phyloP scores from a whole-genome alignment of 768 basidiomycete genomes.

The Russula virescens region DNA sequence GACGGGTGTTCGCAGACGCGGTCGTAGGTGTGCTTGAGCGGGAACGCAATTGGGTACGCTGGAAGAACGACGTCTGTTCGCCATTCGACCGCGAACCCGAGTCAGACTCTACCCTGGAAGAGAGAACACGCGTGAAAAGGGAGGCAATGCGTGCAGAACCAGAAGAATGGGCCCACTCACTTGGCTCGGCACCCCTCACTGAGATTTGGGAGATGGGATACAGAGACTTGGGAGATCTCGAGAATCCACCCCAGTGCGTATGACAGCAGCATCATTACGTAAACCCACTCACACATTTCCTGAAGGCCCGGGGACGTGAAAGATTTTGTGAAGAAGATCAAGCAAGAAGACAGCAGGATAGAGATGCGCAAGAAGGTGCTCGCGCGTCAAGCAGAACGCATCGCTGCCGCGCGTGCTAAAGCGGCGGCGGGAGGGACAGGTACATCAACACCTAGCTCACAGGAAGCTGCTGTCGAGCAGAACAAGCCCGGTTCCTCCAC shows the following conservation, averaged over 20 bases:
- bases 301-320: slow-evolving; percentile 65
- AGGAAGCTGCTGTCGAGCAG: slow-evolving; percentile 2
- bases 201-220: slow-evolving; percentile 86
- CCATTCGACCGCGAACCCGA: slow-evolving; percentile 71
- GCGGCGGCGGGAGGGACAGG: slow-evolving; percentile 29
- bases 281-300: slow-evolving; percentile 6
- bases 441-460: slow-evolving; percentile 28
- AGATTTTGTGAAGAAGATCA: slow-evolving; percentile 66
- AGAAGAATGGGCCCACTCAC: slow-evolving; percentile 55
- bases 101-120: slow-evolving; percentile 52
- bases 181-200: slow-evolving; percentile 66
- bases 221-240: slow-evolving; percentile 52
- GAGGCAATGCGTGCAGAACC: slow-evolving; percentile 52
- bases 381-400: slow-evolving; percentile 34
- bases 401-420: slow-evolving; percentile 41
- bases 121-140: slow-evolving; percentile 50
- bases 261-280: background rate
- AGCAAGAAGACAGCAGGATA: slow-evolving; percentile 59
- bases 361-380: slow-evolving; percentile 43
- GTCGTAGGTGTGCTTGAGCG: slow-evolving; percentile 66
- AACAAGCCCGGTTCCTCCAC: slow-evolving; percentile 7
- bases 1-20: slow-evolving; percentile 70
- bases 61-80: slow-evolving; percentile 80
- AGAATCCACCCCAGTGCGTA: slow-evolving; percentile 61
- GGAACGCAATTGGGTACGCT: slow-evolving; percentile 86